phyloP scores from a whole-genome alignment of 176 grass and related monocot genomes.

The Miscanthus lutarioriparius region DNA sequence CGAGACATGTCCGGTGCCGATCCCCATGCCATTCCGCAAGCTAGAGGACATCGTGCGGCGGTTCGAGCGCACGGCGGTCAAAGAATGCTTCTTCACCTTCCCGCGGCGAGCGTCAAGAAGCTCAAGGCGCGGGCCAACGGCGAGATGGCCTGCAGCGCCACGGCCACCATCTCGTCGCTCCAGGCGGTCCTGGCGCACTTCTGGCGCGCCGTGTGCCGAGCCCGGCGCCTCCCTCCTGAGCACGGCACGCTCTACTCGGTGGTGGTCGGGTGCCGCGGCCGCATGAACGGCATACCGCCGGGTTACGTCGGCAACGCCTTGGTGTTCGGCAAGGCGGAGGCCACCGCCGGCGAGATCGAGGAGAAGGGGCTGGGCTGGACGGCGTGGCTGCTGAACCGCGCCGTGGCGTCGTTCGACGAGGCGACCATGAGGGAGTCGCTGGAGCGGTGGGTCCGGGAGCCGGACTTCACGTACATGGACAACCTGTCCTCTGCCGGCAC shows the following conservation, averaged over 20 bases:
- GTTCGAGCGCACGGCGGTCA: background rate
- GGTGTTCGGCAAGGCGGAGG: conserved; percentile 5
- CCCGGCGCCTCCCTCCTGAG: conserved; percentile 18
- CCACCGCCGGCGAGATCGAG: conserved; percentile 35
- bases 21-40: conserved; percentile 35
- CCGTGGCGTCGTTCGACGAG: conserved; percentile 42
- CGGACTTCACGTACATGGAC: conserved; percentile 26
- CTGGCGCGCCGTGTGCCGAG: conserved; percentile 45
- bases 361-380: conserved; percentile 34
- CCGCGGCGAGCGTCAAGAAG: conserved; percentile 4
- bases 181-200: conserved; percentile 45
- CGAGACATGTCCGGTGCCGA: no score
- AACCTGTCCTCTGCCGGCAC: background rate
- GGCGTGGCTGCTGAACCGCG: conserved; percentile 42
- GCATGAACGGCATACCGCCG: conserved; percentile 22
- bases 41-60: conserved; percentile 18
- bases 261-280: conserved; percentile 30
- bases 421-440: background rate
- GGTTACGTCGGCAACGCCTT: conserved; percentile 50
- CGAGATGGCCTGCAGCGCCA: conserved; percentile 28
- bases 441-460: background rate
- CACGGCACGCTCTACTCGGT: conserved; percentile 43
- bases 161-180: conserved; percentile 49
- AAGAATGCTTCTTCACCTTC: conserved; percentile 53
- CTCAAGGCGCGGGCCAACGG: conserved; percentile 41